Base-by-base conservation (phyloP, 1,284 basidiomycete species). In the Trametes pubescens region DNA sequence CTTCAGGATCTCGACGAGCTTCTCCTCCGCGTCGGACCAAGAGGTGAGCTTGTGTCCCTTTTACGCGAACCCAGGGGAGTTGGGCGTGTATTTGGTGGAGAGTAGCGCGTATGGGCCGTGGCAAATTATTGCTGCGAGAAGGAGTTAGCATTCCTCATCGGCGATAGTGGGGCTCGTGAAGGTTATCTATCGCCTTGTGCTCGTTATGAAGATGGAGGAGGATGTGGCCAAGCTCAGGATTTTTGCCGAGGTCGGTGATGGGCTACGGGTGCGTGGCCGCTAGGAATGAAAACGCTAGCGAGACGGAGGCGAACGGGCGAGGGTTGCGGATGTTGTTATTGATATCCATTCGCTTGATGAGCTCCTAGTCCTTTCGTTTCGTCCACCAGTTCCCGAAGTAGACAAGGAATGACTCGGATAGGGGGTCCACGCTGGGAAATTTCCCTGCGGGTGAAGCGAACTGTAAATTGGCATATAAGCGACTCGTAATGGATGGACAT, bases 31-130 rank as follows among this genome's bases (percentile, higher is more conserved):
- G 54, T 75, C 69, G 6, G 73, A 74, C 72, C 69, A 73, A 4
- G 72, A 74, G 10, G 73, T 74, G 55, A 74, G 68, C 59, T 70
- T 67, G 71, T 74, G 72, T 32, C 72, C 73, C 57, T 69, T 69
- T 68, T 72, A 74, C 22, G 74, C 72, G 64, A 76, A 75, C n/a
- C 71, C 72, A 1, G 62, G 52, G 0, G 67, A 69, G 51, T 62
- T 61, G 11, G 71, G 69, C 7, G 71, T 71, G 55, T 67, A 66
- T 52, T 73, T 72, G 24, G 75, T 74, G 8, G 73, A 75, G 18
- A 74, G 69, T 13, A 75, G 65, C 10, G 72, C 74, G 59, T 70
- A 72, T 13, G 72, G 74, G 11, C 72, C 70, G 55, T 72, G 73
- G 65, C 72, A 74, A 46, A 76, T 68, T 38, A 59, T 61, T 6